phyloP scores from a whole-genome alignment of 2,329 filamentous ascomycete genomes.

The Nemania bipapillata region DNA sequence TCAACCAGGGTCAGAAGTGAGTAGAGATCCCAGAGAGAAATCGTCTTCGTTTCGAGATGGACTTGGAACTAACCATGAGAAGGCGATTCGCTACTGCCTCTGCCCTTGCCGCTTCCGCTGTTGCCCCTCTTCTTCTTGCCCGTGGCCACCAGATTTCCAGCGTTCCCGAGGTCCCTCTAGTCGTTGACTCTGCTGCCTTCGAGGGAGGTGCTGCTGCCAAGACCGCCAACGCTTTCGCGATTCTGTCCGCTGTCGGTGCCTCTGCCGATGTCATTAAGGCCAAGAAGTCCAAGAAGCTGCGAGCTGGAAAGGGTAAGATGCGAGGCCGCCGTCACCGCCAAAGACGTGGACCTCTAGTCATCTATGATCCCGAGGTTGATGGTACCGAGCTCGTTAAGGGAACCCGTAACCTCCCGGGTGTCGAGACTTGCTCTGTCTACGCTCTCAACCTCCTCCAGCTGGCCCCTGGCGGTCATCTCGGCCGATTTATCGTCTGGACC shows the following conservation, averaged over 20 bases:
- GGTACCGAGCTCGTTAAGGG: conserved; percentile 92
- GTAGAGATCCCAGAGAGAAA: conserved; percentile 48
- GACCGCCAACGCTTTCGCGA: conserved; percentile 85
- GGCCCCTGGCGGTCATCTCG: conserved; percentile 97
- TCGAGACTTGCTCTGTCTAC: conserved; percentile 94
- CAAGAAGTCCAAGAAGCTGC: conserved; percentile 94
- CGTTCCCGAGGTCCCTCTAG: conserved; percentile 96
- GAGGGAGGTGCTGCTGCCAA: conserved; percentile 81
- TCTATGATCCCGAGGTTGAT: conserved; percentile 96
- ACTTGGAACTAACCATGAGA: conserved; percentile 39
- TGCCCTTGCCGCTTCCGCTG: conserved; percentile 94
- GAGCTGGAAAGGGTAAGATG: conserved; percentile 98
- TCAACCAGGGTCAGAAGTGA: conserved; percentile 98
- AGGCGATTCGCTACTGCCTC: conserved; percentile 98
- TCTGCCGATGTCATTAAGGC: conserved; percentile 93
- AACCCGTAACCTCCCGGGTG: conserved; percentile 99
- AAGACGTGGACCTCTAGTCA: conserved; percentile 95
- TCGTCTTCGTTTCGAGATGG: background rate
- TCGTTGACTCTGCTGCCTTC: conserved; percentile 91
- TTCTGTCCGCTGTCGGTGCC: conserved; percentile 92
- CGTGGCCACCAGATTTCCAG: conserved; percentile 94
- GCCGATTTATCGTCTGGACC: conserved; percentile 99
- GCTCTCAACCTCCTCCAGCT: conserved; percentile 98
- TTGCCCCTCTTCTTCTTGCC: conserved; percentile 92
- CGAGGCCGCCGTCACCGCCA: conserved; percentile 95